Percentiles rank a stretch among this genome's conserved stretches.
These are phyloP conservation scores for Salvia hispanica DNA, from an alignment of 257 asterid species.

Conservation along the genomic window DNA sequence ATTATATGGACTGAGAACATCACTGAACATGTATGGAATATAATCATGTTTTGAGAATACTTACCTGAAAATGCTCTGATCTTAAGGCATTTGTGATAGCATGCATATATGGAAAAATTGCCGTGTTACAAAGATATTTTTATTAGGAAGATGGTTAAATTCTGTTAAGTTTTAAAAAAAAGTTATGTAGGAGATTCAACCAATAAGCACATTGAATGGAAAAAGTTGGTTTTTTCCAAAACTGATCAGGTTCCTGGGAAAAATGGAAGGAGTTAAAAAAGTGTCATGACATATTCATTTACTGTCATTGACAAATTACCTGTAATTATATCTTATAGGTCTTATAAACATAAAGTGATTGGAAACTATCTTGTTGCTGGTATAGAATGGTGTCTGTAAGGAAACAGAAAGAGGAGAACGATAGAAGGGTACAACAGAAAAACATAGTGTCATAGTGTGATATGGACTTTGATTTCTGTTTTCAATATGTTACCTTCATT, in stretches of 20 bases:
- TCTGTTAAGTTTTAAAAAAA: background rate
- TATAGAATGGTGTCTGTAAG: background rate
- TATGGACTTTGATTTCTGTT: background rate
- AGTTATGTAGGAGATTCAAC: background rate
- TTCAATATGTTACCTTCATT: background rate
- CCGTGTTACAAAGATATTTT: background rate
- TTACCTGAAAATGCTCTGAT: background rate
- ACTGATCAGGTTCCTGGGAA: background rate
- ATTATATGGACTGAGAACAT: background rate
- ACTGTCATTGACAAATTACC: background rate
- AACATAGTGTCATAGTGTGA: background rate
- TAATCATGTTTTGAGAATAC: conserved; percentile 4
- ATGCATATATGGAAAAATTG: background rate
- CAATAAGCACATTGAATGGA: background rate
- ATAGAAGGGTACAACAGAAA: background rate
- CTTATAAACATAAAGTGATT: too few relatives aligned
- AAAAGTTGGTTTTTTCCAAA: background rate
- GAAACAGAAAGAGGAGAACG: background rate
- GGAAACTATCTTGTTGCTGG: background rate
- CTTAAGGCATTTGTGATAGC: background rate
- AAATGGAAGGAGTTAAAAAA: background rate
- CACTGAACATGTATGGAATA: background rate
- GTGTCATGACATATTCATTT: background rate
- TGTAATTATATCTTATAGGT: background rate
- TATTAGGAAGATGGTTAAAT: background rate